phyloP scores from a whole-genome alignment of 352 stramenopile genomes.

The Peronosclerospora sorghi region DNA sequence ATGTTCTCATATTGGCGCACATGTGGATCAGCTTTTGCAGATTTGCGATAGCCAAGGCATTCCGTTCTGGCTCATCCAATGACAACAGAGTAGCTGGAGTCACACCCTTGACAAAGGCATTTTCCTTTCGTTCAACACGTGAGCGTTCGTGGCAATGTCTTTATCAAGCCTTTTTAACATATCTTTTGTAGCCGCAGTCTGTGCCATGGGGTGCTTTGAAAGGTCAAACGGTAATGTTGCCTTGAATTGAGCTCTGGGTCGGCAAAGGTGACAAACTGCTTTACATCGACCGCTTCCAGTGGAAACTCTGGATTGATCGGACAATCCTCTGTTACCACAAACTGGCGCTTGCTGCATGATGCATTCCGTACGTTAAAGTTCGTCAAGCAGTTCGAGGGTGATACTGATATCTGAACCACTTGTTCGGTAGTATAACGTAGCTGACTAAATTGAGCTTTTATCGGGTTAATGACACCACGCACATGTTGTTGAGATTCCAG shows the following conservation, averaged over 20 bases:
- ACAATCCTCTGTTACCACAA: conserved; percentile 12
- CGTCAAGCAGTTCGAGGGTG: conserved; percentile 3
- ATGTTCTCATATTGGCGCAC: conserved; percentile 35
- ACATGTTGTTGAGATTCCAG: conserved; percentile 49
- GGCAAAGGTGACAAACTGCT: conserved; percentile 62
- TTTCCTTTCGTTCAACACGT: conserved; percentile 55
- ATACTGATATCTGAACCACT: conserved; percentile 17
- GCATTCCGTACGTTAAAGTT: conserved; percentile 64
- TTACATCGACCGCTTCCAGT: conserved; percentile 53
- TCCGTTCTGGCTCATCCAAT: conserved; percentile 3
- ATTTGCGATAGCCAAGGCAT: conserved; percentile 11
- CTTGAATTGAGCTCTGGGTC: conserved; percentile 43
- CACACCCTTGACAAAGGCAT: conserved; percentile 57
- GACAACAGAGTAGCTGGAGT: conserved; percentile 36
- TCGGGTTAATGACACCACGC: conserved; percentile 30
- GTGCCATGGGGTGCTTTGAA: conserved; percentile 71
- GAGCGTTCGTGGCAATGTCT: conserved; percentile 85
- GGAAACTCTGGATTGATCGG: conserved; percentile 67
- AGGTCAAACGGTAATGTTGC: conserved; percentile 89
- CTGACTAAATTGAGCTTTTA: conserved; percentile 59
- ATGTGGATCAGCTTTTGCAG: conserved; percentile 42
- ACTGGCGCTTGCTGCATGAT: conserved; percentile 56
- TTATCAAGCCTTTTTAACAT: conserved; percentile 87
- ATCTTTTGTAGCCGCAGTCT: conserved; percentile 90
- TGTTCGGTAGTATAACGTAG: conserved; percentile 36